Evolutionary conservation across 345 rosid species (phyloP).

Genomic region (Physaria fendleri): DNA sequence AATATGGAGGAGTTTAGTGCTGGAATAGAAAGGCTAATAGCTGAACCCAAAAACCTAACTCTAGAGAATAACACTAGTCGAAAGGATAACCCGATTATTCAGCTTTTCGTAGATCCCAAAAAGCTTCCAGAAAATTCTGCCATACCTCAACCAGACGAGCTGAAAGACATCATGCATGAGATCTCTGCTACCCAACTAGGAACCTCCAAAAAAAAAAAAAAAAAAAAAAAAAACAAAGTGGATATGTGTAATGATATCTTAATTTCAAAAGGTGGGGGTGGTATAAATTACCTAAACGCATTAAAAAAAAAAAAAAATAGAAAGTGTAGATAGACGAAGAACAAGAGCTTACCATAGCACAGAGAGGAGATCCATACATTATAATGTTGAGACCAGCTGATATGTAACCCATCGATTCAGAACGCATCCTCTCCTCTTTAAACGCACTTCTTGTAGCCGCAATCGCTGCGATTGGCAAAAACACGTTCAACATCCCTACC

Average conservation of each 20-base stretch:
- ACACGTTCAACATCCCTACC: constrained; percentile 43
- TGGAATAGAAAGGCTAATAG: no score
- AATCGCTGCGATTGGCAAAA: constrained; percentile 43
- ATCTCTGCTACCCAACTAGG: no score
- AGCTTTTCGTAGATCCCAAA: no score
- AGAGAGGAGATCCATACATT: constrained; percentile 69
- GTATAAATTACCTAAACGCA: background rate
- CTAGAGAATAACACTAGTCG: no score
- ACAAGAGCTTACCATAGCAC: constrained; percentile 57
- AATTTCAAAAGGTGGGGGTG: constrained; percentile 13
- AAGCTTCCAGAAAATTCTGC: no score
- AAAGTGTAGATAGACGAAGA: background rate
- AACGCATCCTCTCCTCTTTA: constrained; percentile 36
- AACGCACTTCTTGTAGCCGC: constrained; percentile 36
- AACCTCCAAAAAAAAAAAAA: background rate
- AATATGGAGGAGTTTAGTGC: no score
- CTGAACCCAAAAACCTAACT: no score
- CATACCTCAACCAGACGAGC: no score
- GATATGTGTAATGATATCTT: background rate
- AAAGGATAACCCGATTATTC: no score
- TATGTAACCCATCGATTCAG: constrained; percentile 47
- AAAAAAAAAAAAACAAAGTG: background rate
- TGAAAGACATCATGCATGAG: no score
- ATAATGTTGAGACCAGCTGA: constrained; percentile 51
- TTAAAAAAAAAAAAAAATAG: background rate